These are phyloP conservation scores for Lachancea meyersii DNA, from an alignment of 805 yeast genomes.

Conservation along the genomic window DNA sequence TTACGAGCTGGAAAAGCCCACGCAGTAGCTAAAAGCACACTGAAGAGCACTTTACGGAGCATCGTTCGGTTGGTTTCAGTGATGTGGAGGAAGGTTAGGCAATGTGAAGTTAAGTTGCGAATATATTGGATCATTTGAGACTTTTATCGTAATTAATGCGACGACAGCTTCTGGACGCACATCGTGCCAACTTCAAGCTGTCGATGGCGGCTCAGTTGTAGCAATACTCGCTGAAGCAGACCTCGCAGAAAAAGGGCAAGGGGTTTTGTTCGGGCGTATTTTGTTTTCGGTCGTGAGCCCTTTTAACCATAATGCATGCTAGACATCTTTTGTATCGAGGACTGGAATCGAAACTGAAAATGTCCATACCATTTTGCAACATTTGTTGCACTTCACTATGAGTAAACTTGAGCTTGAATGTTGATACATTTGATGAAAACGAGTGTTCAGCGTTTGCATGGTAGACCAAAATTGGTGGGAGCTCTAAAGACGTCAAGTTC, in stretches of 20 bases:
- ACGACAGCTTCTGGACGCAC: too few species aligned
- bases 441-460: slow-evolving; percentile 41
- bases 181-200: too few species aligned
- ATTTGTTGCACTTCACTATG: slow-evolving; percentile 38
- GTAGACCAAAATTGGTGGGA: slow-evolving; percentile 55
- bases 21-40: slow-evolving; percentile 8
- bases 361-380: slow-evolving; percentile 46
- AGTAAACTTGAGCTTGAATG: slow-evolving; percentile 49
- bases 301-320: slow-evolving; percentile 51
- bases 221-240: slow-evolving; percentile 38
- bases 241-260: slow-evolving; percentile 32
- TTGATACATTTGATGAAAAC: slow-evolving; percentile 48
- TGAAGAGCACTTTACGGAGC: neutral
- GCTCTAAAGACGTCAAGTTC: slow-evolving; percentile 9
- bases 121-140: neutral
- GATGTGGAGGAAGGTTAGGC: neutral
- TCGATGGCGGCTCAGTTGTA: slow-evolving; percentile 24
- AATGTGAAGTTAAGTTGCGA: neutral
- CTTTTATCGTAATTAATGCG: neutral
- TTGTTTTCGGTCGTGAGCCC: slow-evolving; percentile 39
- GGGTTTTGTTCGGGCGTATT: slow-evolving; percentile 7
- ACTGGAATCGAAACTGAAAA: slow-evolving; percentile 43
- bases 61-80: neutral
- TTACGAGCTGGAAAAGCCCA: slow-evolving; percentile 7
- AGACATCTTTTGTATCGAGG: slow-evolving; percentile 41